A percentile compares a stretch with the other conserved stretches of the same genome.
These are phyloP conservation scores for Nematocida sp. DNA, from an alignment of 371 early-diverging fungal species.

Conservation along the genomic window DNA sequence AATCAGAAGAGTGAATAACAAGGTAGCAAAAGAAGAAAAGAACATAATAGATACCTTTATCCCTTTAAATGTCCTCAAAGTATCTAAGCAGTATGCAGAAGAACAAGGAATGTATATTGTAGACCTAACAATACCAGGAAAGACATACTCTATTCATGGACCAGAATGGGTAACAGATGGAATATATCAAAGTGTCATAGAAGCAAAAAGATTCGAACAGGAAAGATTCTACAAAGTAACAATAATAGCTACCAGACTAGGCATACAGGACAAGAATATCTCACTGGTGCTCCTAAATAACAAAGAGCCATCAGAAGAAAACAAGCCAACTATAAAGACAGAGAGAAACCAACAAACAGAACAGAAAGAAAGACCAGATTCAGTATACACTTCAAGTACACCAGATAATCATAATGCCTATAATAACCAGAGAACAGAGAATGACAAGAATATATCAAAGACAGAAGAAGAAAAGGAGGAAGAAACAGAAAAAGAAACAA, in stretches of 20 bases:
- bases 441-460: neutral
- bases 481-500: neutral
- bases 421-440: neutral
- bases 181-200: neutral
- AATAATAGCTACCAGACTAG: neutral
- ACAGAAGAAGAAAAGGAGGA: neutral
- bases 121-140: neutral
- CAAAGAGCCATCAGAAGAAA: constrained; percentile 8
- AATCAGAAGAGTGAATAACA: neutral
- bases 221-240: neutral
- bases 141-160: neutral
- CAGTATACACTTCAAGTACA: too few relatives aligned
- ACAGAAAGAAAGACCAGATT: too few relatives aligned
- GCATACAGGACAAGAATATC: neutral
- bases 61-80: neutral
- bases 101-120: neutral
- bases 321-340: neutral
- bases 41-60: neutral
- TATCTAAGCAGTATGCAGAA: neutral
- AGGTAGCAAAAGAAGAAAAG: neutral
- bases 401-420: too few relatives aligned
- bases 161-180: neutral
- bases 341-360: too few relatives aligned
- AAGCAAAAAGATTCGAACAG: neutral
- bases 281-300: constrained; percentile 39